Evolutionary conservation across 1,284 basidiomycete species (phyloP), one percentile per base, ranked within the genome.

Genomic region (Fomitopsis betulina): DNA sequence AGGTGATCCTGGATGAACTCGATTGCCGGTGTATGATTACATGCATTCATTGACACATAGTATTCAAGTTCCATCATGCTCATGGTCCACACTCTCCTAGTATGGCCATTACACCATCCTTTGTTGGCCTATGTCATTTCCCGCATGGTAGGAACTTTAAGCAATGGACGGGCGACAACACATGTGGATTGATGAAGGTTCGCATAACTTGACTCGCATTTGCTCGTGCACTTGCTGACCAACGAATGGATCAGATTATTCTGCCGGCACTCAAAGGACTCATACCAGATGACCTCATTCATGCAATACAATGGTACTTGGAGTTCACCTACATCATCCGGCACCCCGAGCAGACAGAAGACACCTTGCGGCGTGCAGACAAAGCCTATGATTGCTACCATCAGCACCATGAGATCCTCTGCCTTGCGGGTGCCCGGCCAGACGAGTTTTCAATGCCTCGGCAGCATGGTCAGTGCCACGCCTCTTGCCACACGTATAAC

Each of bases 151-250:
- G 63, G n/a, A 45, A 50, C 19, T 68, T 68, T 57, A 67, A 67
- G 37, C 63, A 67, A 45, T 67, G 65, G 65, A 67, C 63, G 4
- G 66, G 66, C 0, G 59, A 67, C 43, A 62, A 67, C 23, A 63
- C 62, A 0, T 63, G 63, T 19, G 66, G 55, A 0, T 40, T 67
- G 7, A 67, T 67, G 65, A 67, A 67, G 62, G 64, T 63, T 30
- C 3, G 40, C n/a, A n/a, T n/a, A n/a, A n/a, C n/a, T n/a, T 23
- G 27, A 7, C 13, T n/a, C n/a, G n/a, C n/a, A n/a, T n/a, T n/a
- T n/a, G n/a, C n/a, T 2, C 27, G 9, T 5, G 6, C n/a, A 23
- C 8, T 17, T 9, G 19, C 33, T 45, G 7, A 12, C 3, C n/a
- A 3, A 19, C 17, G 2, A 8, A 19, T 47, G 0, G 2, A 19